Conservation (phyloP, 108 stramenopile species). For the Pseudonitzschia multistriata region DNA sequence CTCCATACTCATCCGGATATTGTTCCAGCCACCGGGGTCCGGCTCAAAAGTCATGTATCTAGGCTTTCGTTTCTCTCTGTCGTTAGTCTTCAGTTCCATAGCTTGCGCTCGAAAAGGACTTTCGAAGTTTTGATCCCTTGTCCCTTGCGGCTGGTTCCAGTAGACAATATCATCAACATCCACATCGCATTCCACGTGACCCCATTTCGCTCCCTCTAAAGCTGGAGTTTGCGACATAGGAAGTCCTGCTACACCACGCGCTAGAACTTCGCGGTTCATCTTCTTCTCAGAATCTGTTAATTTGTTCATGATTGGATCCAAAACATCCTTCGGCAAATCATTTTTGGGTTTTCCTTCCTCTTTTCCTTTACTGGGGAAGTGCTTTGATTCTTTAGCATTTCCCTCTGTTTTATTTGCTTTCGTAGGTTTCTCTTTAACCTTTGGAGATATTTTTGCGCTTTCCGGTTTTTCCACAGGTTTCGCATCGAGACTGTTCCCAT, state of each 20-base stretch:
- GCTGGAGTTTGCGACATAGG: conserved; percentile 78
- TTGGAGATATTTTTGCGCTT: not conserved
- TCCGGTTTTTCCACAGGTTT: not conserved
- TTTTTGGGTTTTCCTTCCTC: conserved; percentile 4
- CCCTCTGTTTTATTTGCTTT: not conserved
- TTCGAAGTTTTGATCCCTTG: conserved; percentile 44
- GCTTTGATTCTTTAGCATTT: not conserved
- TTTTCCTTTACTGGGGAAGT: not conserved
- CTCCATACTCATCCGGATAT: conserved; percentile 68
- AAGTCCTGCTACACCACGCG: conserved; percentile 68
- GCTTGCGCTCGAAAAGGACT: conserved; percentile 48
- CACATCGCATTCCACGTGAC: conserved; percentile 64
- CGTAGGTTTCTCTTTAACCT: not conserved
- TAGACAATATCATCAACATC: conserved; percentile 70
- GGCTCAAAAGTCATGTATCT: conserved; percentile 70
- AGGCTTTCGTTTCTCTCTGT: not conserved
- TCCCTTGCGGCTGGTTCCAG: conserved; percentile 80
- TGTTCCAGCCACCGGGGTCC: conserved; percentile 75
- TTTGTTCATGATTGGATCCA: not conserved
- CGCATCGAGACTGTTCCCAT: not conserved
- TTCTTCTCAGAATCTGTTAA: not conserved
- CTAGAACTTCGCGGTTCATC: conserved; percentile 21
- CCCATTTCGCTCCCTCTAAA: conserved; percentile 66
- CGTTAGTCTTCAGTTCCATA: not conserved
- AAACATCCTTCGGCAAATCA: not conserved